These are phyloP conservation scores for Blastobotrys muscicola DNA, from an alignment of 805 yeast genomes.

Conservation along the genomic window DNA sequence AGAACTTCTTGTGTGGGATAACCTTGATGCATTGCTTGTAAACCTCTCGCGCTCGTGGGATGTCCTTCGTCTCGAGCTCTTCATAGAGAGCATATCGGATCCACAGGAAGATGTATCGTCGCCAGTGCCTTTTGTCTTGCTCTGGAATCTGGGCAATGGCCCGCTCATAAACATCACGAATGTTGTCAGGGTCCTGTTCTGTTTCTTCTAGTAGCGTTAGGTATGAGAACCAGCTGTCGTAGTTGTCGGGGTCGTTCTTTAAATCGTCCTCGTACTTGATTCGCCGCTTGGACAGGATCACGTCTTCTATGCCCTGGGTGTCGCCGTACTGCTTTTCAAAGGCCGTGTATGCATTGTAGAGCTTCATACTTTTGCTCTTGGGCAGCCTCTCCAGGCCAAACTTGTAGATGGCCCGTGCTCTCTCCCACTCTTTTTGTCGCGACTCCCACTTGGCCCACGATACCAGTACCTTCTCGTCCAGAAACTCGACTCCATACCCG, in stretches of 20 bases:
- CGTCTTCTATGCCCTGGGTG: conserved; percentile 41
- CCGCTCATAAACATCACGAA: conserved; percentile 33
- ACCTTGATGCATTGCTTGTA: conserved; percentile 42
- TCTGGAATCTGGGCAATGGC: conserved; percentile 34
- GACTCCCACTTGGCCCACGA: conserved; percentile 70
- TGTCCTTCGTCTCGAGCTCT: conserved; percentile 41
- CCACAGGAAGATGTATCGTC: conserved; percentile 63
- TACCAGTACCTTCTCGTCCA: conserved; percentile 33
- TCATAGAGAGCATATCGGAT: conserved; percentile 51
- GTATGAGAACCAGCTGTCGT: conserved; percentile 79
- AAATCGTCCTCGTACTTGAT: conserved; percentile 44
- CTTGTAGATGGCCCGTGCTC: conserved; percentile 50
- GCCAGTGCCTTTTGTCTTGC: conserved; percentile 45
- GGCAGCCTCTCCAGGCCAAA: conserved; percentile 42
- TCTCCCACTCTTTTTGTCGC: conserved; percentile 46
- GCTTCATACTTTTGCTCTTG: conserved; percentile 27
- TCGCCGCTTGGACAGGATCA: conserved; percentile 46
- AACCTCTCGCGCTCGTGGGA: conserved; percentile 37
- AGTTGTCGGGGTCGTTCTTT: conserved; percentile 41
- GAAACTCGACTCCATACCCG: conserved; percentile 15
- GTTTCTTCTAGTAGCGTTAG: conserved; percentile 41
- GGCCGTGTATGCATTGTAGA: conserved; percentile 38
- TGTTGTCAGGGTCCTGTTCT: conserved; percentile 21
- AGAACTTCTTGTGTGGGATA: conserved; percentile 51
- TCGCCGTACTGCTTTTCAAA: conserved; percentile 63